phyloP scores from a whole-genome alignment of 2,329 filamentous ascomycete genomes.

The Cladorrhinum sp. region DNA sequence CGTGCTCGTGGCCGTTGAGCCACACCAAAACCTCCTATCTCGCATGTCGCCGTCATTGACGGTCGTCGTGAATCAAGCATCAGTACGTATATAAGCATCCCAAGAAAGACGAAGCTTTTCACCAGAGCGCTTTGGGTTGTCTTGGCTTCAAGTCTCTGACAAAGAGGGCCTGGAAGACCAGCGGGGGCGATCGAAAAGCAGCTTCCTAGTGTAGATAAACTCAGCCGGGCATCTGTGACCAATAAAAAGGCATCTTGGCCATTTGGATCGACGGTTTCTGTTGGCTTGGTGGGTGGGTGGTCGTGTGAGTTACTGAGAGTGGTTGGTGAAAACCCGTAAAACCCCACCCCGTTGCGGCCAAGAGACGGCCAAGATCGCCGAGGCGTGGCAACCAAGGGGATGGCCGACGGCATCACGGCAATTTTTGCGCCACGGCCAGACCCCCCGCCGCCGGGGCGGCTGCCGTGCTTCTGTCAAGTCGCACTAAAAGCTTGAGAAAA shows the following conservation, averaged over 20 bases:
- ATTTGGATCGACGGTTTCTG: slow-evolving; percentile 6
- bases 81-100: no score
- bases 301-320: no score
- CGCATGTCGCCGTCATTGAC: background rate
- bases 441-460: slow-evolving; percentile 6
- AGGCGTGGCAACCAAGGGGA: slow-evolving; percentile 12
- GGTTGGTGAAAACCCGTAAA: no score
- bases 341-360: slow-evolving; percentile 1
- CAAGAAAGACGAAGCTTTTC: background rate
- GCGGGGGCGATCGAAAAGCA: background rate
- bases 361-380: background rate
- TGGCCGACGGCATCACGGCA: background rate
- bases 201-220: background rate
- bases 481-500: slow-evolving; percentile 1
- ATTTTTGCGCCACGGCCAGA: background rate
- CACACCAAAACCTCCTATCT: background rate
- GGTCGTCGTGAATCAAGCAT: background rate
- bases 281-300: no score
- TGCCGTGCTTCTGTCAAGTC: slow-evolving; percentile 12
- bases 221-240: slow-evolving; percentile 10
- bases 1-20: background rate
- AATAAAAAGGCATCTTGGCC: background rate
- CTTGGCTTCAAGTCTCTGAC: background rate
- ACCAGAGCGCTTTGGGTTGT: background rate
- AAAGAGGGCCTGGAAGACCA: background rate